phyloP scores from a whole-genome alignment of 768 basidiomycete species.

The Psilocybe sp. region DNA sequence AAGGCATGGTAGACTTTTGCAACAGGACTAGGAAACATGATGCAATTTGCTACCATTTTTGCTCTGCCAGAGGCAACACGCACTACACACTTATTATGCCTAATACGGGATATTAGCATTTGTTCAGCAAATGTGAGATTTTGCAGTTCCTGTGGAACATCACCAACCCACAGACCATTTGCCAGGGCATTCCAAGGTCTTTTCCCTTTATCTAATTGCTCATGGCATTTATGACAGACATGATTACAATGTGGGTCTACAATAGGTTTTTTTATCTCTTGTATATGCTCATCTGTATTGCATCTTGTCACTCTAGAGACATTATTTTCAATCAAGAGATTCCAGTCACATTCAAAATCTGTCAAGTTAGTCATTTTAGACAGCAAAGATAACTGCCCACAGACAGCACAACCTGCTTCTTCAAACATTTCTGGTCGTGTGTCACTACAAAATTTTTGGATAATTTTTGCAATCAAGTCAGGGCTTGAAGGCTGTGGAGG shows the following conservation, averaged over 20 bases:
- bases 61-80: neutral
- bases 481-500: no score
- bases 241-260: neutral
- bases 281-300: neutral
- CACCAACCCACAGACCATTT: neutral
- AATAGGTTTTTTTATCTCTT: neutral
- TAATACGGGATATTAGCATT: neutral
- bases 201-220: neutral
- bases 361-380: neutral
- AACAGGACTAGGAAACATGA: neutral
- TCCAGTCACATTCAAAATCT: neutral
- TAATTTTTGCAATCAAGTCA: neutral
- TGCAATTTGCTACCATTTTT: neutral
- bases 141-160: neutral
- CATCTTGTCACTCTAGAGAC: neutral
- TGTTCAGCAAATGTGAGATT: neutral
- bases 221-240: neutral
- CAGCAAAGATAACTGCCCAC: neutral
- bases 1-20: slow-evolving; percentile 1
- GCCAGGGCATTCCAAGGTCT: neutral
- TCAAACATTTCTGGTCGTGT: neutral
- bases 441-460: neutral
- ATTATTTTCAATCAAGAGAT: neutral
- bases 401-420: slow-evolving; percentile 1
- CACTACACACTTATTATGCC: neutral